Conservation (phyloP, 2,329 filamentous ascomycete genomes). For the Colletotrichum nymphaeae region DNA sequence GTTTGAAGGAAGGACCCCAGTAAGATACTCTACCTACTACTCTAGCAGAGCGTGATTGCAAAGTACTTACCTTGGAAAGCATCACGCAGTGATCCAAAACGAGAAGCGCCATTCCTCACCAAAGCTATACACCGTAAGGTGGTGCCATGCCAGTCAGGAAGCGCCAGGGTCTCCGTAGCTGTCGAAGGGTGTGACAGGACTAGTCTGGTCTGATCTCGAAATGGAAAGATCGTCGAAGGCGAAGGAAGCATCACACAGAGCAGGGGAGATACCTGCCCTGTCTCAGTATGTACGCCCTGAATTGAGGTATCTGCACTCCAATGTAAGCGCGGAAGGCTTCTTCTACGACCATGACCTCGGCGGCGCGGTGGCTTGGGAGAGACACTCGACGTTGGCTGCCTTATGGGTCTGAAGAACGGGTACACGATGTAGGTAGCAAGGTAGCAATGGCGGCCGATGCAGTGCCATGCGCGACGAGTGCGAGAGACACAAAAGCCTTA, state of each 20-base stretch:
- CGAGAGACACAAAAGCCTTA: background rate
- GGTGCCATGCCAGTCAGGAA: background rate
- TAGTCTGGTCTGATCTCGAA: background rate
- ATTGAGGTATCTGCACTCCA: background rate
- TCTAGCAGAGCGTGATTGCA: background rate
- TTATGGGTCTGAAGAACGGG: background rate
- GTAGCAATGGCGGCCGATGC: background rate
- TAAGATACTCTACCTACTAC: background rate
- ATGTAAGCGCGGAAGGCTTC: background rate
- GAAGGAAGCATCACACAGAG: background rate
- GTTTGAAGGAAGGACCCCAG: background rate
- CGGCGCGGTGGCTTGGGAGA: background rate
- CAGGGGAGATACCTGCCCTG: background rate
- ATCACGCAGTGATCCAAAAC: background rate
- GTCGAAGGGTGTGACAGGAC: background rate
- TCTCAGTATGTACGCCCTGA: background rate
- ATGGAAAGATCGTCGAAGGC: constrained; percentile 2
- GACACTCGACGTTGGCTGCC: background rate
- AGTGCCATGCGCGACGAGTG: background rate
- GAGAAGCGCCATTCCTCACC: background rate
- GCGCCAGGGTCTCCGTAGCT: background rate
- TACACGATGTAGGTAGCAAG: background rate
- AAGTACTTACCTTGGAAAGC: background rate
- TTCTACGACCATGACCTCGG: background rate
- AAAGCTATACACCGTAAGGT: background rate